Conservation (phyloP, 495 filamentous ascomycete genomes). For the Penicillium simplicissimum region DNA sequence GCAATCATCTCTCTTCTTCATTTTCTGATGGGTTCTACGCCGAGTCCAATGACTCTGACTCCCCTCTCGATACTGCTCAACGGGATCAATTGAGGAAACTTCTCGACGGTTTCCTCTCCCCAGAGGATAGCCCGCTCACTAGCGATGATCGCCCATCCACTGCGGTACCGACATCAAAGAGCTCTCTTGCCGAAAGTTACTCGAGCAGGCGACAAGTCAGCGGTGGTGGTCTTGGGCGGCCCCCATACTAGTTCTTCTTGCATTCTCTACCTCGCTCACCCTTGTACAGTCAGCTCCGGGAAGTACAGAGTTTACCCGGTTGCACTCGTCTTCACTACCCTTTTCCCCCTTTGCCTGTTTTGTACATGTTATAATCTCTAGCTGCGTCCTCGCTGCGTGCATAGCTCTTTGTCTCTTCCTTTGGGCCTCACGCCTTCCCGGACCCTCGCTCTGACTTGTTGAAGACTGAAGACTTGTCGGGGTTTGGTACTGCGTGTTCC, state of each 20-base stretch:
- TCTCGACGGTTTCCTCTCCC: constrained; percentile 41
- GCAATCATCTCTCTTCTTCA: constrained; percentile 35
- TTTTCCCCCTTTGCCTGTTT: constrained; percentile 7
- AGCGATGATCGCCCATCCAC: constrained; percentile 23
- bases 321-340: constrained; percentile 6
- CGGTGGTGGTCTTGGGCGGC: constrained; percentile 42
- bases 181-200: constrained; percentile 18
- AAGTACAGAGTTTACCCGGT: constrained; percentile 4
- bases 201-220: constrained; percentile 29
- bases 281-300: constrained; percentile 22
- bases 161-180: constrained; percentile 15
- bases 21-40: constrained; percentile 12
- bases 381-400: not conserved
- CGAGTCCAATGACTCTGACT: constrained; percentile 18
- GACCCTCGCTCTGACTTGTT: constrained; percentile 1
- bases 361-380: constrained; percentile 27
- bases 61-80: constrained; percentile 19
- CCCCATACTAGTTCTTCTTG: constrained; percentile 39
- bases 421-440: not conserved
- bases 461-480: not conserved
- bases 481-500: not conserved
- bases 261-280: not conserved
- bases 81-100: constrained; percentile 42
- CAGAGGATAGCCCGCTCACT: constrained; percentile 16
- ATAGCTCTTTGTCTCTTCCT: not conserved